A percentile compares a stretch with the other conserved stretches of the same genome.
Conservation (phyloP, 2,329 filamentous ascomycete species). For the Alternaria brassicae region DNA sequence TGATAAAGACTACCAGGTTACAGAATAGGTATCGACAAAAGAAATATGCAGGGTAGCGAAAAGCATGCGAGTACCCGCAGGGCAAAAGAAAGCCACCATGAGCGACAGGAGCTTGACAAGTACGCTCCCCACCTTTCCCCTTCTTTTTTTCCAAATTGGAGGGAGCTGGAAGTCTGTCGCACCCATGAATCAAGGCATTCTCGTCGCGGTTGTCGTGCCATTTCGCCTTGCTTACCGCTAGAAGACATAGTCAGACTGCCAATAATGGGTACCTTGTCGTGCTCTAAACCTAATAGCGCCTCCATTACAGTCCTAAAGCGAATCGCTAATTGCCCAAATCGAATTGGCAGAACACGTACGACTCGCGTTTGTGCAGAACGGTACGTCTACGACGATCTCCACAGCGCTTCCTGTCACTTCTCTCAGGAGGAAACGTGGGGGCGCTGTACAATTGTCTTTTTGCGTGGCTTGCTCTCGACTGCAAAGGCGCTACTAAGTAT, state of each 20-base stretch:
- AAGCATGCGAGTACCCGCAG: not conserved
- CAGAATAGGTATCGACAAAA: not conserved
- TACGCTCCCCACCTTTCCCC: slow-evolving; percentile 7
- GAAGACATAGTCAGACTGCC: slow-evolving; percentile 14
- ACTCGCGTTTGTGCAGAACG: slow-evolving; percentile 13
- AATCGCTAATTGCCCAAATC: not conserved
- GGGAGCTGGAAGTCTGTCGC: slow-evolving; percentile 4
- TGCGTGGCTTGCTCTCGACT: not conserved
- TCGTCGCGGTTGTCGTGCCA: slow-evolving; percentile 9
- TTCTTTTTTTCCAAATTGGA: slow-evolving; percentile 8
- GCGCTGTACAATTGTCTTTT: slow-evolving; percentile 1
- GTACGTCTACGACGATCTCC: slow-evolving; percentile 1
- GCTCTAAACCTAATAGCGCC: slow-evolving; percentile 14
- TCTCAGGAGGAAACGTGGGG: not conserved
- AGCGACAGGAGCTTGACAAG: slow-evolving; percentile 11
- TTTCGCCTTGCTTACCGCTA: slow-evolving; percentile 20
- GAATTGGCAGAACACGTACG: not conserved
- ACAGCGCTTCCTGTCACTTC: slow-evolving; percentile 6
- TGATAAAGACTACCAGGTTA: slow-evolving; percentile 3
- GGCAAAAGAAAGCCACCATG: slow-evolving; percentile 1
- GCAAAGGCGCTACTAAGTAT: slow-evolving; percentile 2
- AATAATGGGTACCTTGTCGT: slow-evolving; percentile 14
- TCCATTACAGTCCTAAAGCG: slow-evolving; percentile 14
- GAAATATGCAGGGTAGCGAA: slow-evolving; percentile 9
- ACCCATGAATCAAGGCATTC: slow-evolving; percentile 21